Percentiles rank a stretch among this genome's conserved stretches.
Conservation (phyloP, 2,329 filamentous ascomycete genomes). For the Hypoxylon sp. region DNA sequence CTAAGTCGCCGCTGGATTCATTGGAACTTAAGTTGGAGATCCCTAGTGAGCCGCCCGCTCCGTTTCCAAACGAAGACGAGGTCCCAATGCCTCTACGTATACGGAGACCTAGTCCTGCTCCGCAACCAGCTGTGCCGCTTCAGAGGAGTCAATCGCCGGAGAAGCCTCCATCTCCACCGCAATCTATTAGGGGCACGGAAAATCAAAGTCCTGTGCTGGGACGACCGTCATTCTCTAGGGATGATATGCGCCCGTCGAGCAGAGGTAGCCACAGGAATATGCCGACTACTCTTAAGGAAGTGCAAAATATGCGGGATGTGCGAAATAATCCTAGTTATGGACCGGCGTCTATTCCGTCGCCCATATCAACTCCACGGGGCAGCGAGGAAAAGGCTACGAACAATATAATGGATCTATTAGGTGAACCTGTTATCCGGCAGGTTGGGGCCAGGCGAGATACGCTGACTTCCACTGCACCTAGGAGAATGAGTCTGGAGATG, state of each 20-base stretch:
- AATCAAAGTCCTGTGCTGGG: constrained; percentile 31
- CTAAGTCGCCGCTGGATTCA: constrained; percentile 60
- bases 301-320: constrained; percentile 42
- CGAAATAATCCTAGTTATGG: constrained; percentile 37
- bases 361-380: constrained; percentile 58
- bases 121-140: constrained; percentile 21
- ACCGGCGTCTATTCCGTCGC: constrained; percentile 60
- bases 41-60: constrained; percentile 49
- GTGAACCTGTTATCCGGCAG: constrained; percentile 62
- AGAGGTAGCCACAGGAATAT: constrained; percentile 48
- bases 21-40: constrained; percentile 57
- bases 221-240: constrained; percentile 29
- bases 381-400: constrained; percentile 57
- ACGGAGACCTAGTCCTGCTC: constrained; percentile 41
- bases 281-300: constrained; percentile 46
- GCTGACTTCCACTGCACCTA: constrained; percentile 61
- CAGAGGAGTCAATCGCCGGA: constrained; percentile 33
- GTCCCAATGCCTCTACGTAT: constrained; percentile 48
- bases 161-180: constrained; percentile 56
- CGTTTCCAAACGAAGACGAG: constrained; percentile 54
- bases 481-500: constrained; percentile 65
- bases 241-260: constrained; percentile 44
- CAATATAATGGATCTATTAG: constrained; percentile 48
- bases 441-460: constrained; percentile 68
- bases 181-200: constrained; percentile 51